Percentiles rank a stretch among this genome's conserved stretches.
These are phyloP conservation scores for Ceratobasidium sp. DNA, from an alignment of 1,284 basidiomycete genomes.

Conservation along the genomic window DNA sequence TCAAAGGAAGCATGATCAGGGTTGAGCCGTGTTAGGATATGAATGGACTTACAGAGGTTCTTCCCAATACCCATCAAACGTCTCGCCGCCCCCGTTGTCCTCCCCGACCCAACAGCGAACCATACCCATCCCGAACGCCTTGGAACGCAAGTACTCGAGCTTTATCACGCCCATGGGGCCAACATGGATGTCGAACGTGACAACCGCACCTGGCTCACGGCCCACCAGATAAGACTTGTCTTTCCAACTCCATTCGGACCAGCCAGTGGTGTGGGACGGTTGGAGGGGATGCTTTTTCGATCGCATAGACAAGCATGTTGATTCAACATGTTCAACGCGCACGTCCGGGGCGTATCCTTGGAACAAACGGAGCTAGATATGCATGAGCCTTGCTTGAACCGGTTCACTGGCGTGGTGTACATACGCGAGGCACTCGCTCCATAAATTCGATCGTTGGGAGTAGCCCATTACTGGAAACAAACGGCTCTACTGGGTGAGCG, in stretches of 20 bases:
- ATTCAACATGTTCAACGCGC: conserved; percentile 48
- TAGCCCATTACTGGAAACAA: not conserved
- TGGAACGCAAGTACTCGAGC: conserved; percentile 51
- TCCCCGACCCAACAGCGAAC: conserved; percentile 53
- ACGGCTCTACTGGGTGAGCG: conserved; percentile 44
- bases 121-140: conserved; percentile 50
- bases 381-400: conserved; percentile 41
- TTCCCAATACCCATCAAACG: conserved; percentile 50
- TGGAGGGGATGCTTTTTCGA: conserved; percentile 37
- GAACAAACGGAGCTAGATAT: conserved; percentile 45
- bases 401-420: conserved; percentile 4
- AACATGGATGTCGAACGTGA: conserved; percentile 39
- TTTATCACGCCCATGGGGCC: conserved; percentile 46
- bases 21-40: not conserved
- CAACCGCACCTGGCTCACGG: conserved; percentile 35
- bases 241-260: conserved; percentile 24
- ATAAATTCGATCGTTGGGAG: conserved; percentile 44
- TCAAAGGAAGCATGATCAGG: not conserved
- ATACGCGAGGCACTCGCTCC: conserved; percentile 28
- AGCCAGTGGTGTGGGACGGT: conserved; percentile 26
- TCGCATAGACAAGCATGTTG: conserved; percentile 41
- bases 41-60: conserved; percentile 46
- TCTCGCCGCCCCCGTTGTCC: conserved; percentile 48
- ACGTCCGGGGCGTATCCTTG: conserved; percentile 48
- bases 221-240: conserved; percentile 39